Base-by-base conservation (phyloP, 2,329 filamentous ascomycete genomes). In the Pseudocercospora musae region DNA sequence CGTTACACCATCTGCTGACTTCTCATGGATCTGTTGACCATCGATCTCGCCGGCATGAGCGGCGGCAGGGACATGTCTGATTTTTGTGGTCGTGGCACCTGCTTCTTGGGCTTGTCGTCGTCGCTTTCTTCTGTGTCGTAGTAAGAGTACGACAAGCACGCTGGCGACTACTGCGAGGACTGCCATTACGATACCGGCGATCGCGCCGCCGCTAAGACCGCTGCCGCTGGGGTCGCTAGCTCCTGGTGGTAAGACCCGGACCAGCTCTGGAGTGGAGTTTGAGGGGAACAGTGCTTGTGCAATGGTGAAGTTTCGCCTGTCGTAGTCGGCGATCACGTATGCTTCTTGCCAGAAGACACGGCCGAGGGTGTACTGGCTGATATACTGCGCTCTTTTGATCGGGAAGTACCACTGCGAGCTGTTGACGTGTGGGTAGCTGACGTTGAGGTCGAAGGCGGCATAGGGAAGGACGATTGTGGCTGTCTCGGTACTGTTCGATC, bases 131-230 rank as follows among this genome's bases (percentile, higher is more conserved):
- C 52, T 27, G 2, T 29, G 29, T 11, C 80, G 74, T 18, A 81
- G 63, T 56, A 60, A 67, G 9, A 60, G 3, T 0, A 75, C 62
- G 8, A 66, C 73, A 6, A 75, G 72, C 13, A 97, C 74, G 11
- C 96, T 77, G 1, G 85, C 85, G 6, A 87, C 81, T 29, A 88
- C 93, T 3, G 86, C 81, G 20, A 98, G 76, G 1, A 89, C 86
- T 20, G 95, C 95, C 70, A 98, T 81, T 1, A 94, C 92, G 68
- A 96, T 90, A 0, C 94, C 95, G 1, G 94, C 95, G 77, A 98
- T 96, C 15, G 89, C 87, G 62, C 93, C 94, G n/a, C 90, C 90
- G 10, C 90, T 90, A 5, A 98, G 79, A 21, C 84, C 82, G 37
- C 75, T 7, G 29, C 18, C 29, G 2, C 3, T 4, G 7, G 29